Evolutionary conservation across 805 yeast genomes (phyloP).

Genomic region (Myxozyma neglecta): DNA sequence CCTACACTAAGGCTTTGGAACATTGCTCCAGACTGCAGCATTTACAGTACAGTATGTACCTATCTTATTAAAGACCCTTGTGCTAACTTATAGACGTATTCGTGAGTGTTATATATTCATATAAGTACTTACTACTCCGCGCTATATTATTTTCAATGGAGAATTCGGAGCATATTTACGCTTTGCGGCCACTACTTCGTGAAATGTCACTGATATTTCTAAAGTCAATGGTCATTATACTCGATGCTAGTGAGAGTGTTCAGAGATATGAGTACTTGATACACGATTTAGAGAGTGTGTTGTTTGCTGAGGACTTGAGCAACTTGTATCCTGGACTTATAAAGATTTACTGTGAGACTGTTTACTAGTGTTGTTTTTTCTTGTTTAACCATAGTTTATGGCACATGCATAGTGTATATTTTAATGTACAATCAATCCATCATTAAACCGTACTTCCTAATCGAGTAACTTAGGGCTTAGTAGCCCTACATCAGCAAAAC

Average conservation of each 20-base stretch:
- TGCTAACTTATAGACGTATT: background rate
- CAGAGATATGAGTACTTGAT: background rate
- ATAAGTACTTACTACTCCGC: background rate
- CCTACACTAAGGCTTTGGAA: background rate
- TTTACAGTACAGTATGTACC: background rate
- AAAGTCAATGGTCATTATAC: background rate
- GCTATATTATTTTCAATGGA: background rate
- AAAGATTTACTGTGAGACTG: constrained; percentile 2
- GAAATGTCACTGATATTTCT: background rate
- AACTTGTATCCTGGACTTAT: background rate
- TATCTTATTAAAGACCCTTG: background rate
- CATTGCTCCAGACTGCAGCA: background rate
- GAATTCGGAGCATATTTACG: background rate
- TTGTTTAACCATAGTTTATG: background rate
- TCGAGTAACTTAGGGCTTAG: background rate
- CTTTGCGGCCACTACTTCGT: background rate
- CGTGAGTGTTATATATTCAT: background rate
- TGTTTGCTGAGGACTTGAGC: background rate
- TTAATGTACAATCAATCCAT: background rate
- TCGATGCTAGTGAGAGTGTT: background rate
- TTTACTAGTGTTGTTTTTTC: background rate
- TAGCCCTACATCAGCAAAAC: constrained; percentile 3
- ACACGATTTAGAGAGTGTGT: background rate
- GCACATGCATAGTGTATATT: background rate
- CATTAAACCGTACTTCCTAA: background rate